Evolutionary conservation across 331 rosid genomes (phyloP), one percentile per base, ranked within the genome.

Genomic region (Stylosanthes scabra): DNA sequence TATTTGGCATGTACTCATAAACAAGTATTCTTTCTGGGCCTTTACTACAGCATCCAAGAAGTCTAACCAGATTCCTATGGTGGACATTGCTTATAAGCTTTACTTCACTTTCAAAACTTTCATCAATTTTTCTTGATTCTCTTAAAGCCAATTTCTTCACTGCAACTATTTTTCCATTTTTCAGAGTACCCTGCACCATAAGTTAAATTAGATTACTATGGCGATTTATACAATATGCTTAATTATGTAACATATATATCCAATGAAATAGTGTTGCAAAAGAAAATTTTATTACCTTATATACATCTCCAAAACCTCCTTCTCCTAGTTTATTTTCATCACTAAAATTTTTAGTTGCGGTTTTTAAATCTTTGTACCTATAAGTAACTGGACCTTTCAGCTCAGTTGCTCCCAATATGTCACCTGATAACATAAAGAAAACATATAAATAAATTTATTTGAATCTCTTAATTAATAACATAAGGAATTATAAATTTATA

Each of bases 261-360:
- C 16, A 29, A 57, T 57, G 59, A 39, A 34, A 29, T 45, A 44
- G 37, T 61, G 25, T 20, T 20, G 25, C 0, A 20, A 20, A 20
- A 20, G 25, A 20, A 20, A 20, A 20, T 20, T 41, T 41, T 15
- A 15, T 51, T 78, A 89, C 96, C 96, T 85, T 89, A 71, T 83
- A 89, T 40, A 89, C 92, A 15, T 83, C 90, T 47, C 96, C 92
- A 60, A 89, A 89, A 29, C 96, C 96, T 62, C 96, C 96, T 75
- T 83, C 92, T 66, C 96, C 96, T 6, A 89, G 80, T 67, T 89
- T 89, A 57, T 83, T 85, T 70, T 84, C 86, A 6, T 41, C 83
- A 41, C 83, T 82, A 46, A 86, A 87, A 20, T 84, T 84, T 10
- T 76, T 79, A 1, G 96, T 87, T 64, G 96, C 92, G 2, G 68